Evolutionary conservation across 129 eudicot species (phyloP).

Genomic region (Flaveria sonorensis): DNA sequence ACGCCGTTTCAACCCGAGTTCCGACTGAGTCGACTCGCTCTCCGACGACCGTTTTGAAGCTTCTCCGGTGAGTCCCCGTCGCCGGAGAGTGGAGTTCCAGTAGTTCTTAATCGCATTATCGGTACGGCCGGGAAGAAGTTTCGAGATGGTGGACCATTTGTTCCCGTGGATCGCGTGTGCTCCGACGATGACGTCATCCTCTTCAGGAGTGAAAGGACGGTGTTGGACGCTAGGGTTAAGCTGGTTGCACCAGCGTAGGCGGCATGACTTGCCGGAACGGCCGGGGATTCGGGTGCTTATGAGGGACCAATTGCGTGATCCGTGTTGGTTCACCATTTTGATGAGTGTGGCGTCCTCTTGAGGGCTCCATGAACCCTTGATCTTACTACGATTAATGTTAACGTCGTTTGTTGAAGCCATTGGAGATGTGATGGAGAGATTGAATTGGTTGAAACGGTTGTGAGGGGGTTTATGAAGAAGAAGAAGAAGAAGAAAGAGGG

Average conservation of each 20-base stretch:
- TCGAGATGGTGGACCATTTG: slow-evolving; percentile 66
- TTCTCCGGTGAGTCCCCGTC: slow-evolving; percentile 27
- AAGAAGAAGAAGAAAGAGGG: background rate
- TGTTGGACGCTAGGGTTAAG: slow-evolving; percentile 72
- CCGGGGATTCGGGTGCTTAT: slow-evolving; percentile 61
- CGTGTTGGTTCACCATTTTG: slow-evolving; percentile 62
- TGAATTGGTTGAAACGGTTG: slow-evolving; percentile 19
- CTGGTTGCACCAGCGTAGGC: slow-evolving; percentile 81
- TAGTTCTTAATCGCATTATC: slow-evolving; percentile 77
- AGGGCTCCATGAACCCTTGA: slow-evolving; percentile 74
- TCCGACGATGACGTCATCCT: slow-evolving; percentile 53
- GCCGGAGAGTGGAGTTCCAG: slow-evolving; percentile 64
- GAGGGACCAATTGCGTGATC: slow-evolving; percentile 69
- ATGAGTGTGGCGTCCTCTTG: slow-evolving; percentile 57
- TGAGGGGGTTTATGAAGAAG: slow-evolving; percentile 30
- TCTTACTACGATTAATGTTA: slow-evolving; percentile 21
- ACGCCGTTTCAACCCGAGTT: slow-evolving; percentile 39
- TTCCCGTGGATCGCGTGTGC: slow-evolving; percentile 62
- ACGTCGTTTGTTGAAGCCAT: background rate
- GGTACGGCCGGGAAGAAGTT: slow-evolving; percentile 66
- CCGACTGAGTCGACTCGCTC: slow-evolving; percentile 47
- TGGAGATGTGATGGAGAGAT: background rate
- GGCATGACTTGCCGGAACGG: slow-evolving; percentile 78
- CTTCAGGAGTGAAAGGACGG: slow-evolving; percentile 62
- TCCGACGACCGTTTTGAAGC: slow-evolving; percentile 21